A percentile compares a stretch with the other conserved stretches of the same genome.
phyloP scores from a whole-genome alignment of 257 asterid genomes.

The Thymus quinquecostatus region DNA sequence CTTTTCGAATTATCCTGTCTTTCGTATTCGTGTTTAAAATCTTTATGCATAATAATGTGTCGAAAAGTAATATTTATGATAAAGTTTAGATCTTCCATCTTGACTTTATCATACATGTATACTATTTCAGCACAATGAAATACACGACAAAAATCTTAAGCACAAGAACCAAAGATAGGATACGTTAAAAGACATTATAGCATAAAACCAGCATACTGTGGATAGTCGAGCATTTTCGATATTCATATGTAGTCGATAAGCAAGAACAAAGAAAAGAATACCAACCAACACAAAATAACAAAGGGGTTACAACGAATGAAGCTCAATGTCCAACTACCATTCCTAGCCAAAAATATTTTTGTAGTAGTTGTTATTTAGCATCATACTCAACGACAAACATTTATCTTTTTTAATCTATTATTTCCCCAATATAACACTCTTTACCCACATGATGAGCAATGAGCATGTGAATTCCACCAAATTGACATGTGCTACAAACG shows the following conservation, averaged over 20 bases:
- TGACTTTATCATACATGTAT: too few relatives aligned
- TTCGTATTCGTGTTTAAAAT: too few relatives aligned
- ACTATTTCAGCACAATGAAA: too few relatives aligned
- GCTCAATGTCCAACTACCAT: slow-evolving; percentile 31
- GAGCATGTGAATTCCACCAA: neutral
- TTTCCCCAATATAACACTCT: neutral
- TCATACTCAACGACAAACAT: neutral
- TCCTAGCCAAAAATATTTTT: neutral
- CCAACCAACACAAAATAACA: slow-evolving; percentile 30
- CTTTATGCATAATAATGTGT: too few relatives aligned
- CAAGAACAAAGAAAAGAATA: slow-evolving; percentile 21
- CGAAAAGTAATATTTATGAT: too few relatives aligned
- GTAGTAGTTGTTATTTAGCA: neutral
- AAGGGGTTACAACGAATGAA: slow-evolving; percentile 33
- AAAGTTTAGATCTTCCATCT: too few relatives aligned
- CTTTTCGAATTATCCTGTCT: too few relatives aligned
- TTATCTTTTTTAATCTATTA: neutral
- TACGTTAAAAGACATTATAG: too few relatives aligned
- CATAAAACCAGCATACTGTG: too few relatives aligned
- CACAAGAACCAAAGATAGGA: too few relatives aligned
- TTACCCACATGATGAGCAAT: neutral
- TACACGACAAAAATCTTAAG: too few relatives aligned
- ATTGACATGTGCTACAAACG: neutral
- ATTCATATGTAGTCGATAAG: neutral
- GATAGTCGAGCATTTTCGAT: too few relatives aligned